phyloP scores from a whole-genome alignment of 305 asterid species.

The Solanum hybrid region DNA sequence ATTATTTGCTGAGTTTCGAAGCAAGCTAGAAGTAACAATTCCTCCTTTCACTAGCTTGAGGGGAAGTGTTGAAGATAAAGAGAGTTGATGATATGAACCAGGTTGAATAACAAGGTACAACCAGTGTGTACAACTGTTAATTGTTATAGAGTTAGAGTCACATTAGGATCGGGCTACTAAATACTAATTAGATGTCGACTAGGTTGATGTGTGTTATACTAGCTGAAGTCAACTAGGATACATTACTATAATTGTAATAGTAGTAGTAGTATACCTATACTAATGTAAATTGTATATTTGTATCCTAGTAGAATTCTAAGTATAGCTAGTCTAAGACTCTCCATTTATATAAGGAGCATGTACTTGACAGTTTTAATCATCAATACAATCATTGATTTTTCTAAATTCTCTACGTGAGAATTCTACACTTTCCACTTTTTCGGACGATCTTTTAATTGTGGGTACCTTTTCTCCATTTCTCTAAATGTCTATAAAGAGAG shows the following conservation, averaged over 20 bases:
- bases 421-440: not conserved
- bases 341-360: not conserved
- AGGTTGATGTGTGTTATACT: no score
- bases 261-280: not conserved
- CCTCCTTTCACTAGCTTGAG: not conserved
- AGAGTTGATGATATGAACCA: not conserved
- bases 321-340: not conserved
- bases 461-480: not conserved
- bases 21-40: not conserved
- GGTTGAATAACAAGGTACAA: not conserved
- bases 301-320: not conserved
- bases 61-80: not conserved
- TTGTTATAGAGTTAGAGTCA: not conserved
- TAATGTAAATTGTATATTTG: not conserved
- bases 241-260: no score
- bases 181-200: no score
- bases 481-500: not conserved
- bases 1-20: no score
- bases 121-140: not conserved
- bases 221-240: not conserved
- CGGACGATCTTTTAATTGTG: not conserved
- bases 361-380: not conserved
- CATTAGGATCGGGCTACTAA: not conserved
- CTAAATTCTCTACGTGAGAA: not conserved
- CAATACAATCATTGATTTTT: no score